Base-by-base conservation (phyloP, 1,284 basidiomycete species). In the Coniferiporia sulphurascens region DNA sequence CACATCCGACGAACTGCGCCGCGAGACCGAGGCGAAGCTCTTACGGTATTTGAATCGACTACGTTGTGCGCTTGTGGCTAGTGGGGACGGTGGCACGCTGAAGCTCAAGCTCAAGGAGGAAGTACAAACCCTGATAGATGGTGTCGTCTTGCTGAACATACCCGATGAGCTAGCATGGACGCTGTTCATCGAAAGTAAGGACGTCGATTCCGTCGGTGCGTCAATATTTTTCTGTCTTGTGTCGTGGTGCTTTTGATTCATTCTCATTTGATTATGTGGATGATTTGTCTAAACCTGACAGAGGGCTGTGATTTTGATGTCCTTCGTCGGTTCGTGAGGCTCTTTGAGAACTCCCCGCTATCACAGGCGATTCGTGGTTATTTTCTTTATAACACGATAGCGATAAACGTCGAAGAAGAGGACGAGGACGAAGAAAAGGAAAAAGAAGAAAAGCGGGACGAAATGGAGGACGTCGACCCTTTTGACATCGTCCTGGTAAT, bases 131-230 rank as follows among this genome's bases (percentile, higher is more conserved):
- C 73, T 95, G 51, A 79, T 90, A 1, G 74, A 80, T 15, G 93
- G 91, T 2, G 81, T 85, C 51, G 82, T 95, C 9, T 73, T 93
- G 5, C 75, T 97, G 34, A 76, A 78, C 34, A 79, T 93, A n/a
- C 80, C 84, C 0, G 86, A 95, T 66, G 85, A 89, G 64, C 66
- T 87, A 13, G 91, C 91, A 0, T 97, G 94, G 94, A 79, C 74
- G 36, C 72, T 92, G 17, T 85, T 80, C 63, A 76, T 98, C 45
- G 93, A 98, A 67, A 84, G 86, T 65, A 83, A 78, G 52, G 87
- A 98, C 68, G 78, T 78, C 48, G 81, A 81, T n/a, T 78, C 78
- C 7, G 77, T 93, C 10, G 81, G 89, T 93, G 68, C 66, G 83
- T 70, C 21, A 58, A 53, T 51, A 49, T 43, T 32, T 9, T 17